A percentile compares a stretch with the other conserved stretches of the same genome.
phyloP scores from a whole-genome alignment of 345 rosid species.

The Jatropha curcas region DNA sequence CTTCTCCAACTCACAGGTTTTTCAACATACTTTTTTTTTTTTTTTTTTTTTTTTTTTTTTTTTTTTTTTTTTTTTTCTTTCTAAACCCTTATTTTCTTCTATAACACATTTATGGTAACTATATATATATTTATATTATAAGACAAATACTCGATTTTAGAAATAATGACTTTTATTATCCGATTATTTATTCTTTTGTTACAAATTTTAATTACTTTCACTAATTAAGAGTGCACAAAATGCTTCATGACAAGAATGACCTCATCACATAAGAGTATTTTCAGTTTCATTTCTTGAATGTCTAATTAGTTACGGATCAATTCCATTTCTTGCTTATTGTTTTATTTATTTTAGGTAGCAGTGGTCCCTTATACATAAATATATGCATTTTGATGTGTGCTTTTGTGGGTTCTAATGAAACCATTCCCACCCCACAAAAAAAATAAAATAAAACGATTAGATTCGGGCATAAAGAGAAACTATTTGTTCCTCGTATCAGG shows the following conservation, averaged over 20 bases:
- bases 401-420: constrained; percentile 15
- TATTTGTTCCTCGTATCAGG: constrained; percentile 39
- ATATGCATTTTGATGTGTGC: background rate
- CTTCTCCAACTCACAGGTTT: constrained; percentile 40
- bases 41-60: background rate
- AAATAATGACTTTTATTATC: no score
- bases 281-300: background rate
- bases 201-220: no score
- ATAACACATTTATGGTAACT: no score
- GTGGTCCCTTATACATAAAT: background rate
- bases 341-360: no score
- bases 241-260: background rate
- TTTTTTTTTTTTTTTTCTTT: background rate
- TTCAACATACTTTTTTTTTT: background rate
- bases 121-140: no score
- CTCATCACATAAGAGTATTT: no score
- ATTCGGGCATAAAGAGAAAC: constrained; percentile 39
- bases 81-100: no score
- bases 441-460: no score
- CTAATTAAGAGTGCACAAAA: background rate
- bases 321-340: no score
- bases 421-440: constrained; percentile 17
- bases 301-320: no score
- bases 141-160: no score
- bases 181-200: no score